Base-by-base conservation (phyloP, 164 flowering plant species). In the Annona cherimola region DNA sequence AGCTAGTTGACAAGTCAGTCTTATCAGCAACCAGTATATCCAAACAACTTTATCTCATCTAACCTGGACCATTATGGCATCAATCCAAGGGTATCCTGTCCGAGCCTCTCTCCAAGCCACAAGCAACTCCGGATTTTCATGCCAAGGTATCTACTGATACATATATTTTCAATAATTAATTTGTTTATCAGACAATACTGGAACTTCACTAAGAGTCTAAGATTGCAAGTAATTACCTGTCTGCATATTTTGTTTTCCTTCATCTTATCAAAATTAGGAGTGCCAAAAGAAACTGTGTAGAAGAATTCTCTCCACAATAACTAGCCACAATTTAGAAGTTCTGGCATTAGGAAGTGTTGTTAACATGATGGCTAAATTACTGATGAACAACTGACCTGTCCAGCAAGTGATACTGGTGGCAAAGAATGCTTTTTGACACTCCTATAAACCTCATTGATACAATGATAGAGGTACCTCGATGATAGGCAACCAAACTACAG, bases 51-150 rank as follows among this genome's bases (percentile, higher is more conserved):
- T 3, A 50, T 61, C 43, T 59, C 43, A 73, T 2, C 84, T 72
- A 74, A 91, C 98, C 97, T 94, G 99, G 73, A 87, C 81, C 97
- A 92, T 94, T 72, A 94, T 91, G 78, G 98, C 97, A 87, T 94
- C 99, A 83, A 94, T 94, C 99, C 99, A 94, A 75, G 99, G 99
- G 74, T 79, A 94, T 67, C 99, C 97, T 40, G 99, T 94, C 81
- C 84, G 84, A 66, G 88, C 96, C 67, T 94, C 99, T 76, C 97
- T 89, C 99, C 99, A 94, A 65, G 98, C 98, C 35, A 69, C 85
- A 42, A 94, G 75, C 78, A 92, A 74, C 57, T 85, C 81, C 40
- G 85, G 83, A 77, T 90, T 82, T 42, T 83, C 85, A 77, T 82
- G 82, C 99, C 99, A 94, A 69, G 96, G 93, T 76, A 94, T 89